A percentile compares a stretch with the other conserved stretches of the same genome.
These are phyloP conservation scores for Rhodotorula sphaerocarpa DNA, from an alignment of 768 basidiomycete species.

Conservation along the genomic window DNA sequence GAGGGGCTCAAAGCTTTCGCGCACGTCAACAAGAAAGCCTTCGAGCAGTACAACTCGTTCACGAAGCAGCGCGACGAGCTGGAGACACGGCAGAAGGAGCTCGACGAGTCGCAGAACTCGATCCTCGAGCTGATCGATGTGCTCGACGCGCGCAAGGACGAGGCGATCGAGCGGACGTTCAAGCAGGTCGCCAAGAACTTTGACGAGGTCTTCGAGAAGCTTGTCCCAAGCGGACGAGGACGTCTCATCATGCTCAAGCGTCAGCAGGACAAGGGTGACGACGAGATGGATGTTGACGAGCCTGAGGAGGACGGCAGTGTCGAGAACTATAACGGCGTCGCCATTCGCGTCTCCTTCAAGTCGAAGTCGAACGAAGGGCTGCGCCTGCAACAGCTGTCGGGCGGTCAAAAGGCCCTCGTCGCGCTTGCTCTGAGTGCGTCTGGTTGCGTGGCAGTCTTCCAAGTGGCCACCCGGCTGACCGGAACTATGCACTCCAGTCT, in stretches of 20 bases:
- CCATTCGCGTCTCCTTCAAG: conserved; percentile 98
- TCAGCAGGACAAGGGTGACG: conserved; percentile 52
- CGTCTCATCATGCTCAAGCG: conserved; percentile 83
- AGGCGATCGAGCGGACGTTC: conserved; percentile 96
- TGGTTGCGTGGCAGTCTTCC: conserved; percentile 7
- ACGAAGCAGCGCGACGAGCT: conserved; percentile 94
- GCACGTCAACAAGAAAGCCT: conserved; percentile 98
- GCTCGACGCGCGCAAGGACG: conserved; percentile 93
- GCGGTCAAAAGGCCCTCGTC: conserved; percentile 94
- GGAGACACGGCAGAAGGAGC: conserved; percentile 72
- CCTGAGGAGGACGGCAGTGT: conserved; percentile 43
- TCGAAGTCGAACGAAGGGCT: conserved; percentile 95
- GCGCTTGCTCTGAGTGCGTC: conserved; percentile 77
- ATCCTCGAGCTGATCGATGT: conserved; percentile 89
- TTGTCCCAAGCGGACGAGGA: conserved; percentile 89
- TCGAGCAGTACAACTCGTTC: conserved; percentile 96
- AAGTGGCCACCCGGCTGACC: too few relatives aligned
- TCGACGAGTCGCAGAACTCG: conserved; percentile 77
- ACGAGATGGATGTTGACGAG: conserved; percentile 40
- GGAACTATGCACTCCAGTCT: conserved; percentile 52
- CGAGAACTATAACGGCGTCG: conserved; percentile 92
- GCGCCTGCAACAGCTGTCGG: conserved; percentile 90
- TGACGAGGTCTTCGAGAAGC: conserved; percentile 89
- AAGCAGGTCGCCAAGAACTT: conserved; percentile 97
- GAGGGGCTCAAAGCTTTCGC: conserved; percentile 92